These are phyloP conservation scores for Penicillium sumatraense DNA, from an alignment of 2,329 filamentous ascomycete species.

Conservation along the genomic window DNA sequence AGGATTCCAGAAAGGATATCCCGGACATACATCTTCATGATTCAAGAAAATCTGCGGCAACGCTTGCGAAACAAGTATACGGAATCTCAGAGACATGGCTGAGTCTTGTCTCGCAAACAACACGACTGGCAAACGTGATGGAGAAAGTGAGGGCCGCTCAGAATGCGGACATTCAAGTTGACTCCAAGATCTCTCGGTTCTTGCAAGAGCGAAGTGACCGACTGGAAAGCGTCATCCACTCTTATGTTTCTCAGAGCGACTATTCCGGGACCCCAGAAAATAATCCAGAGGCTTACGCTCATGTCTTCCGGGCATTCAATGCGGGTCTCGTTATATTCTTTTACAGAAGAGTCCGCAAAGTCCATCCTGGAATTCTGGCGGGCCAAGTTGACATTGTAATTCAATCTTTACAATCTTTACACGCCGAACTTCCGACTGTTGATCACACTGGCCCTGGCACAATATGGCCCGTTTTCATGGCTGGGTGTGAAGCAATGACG, in stretches of 20 bases:
- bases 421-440: constrained; percentile 6
- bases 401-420: constrained; percentile 27
- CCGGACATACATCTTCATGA: constrained; percentile 10
- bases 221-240: not conserved
- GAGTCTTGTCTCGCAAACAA: constrained; percentile 43
- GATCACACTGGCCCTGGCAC: constrained; percentile 20
- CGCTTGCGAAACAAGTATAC: constrained; percentile 32
- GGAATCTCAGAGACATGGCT: constrained; percentile 44
- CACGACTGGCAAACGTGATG: constrained; percentile 37
- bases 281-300: constrained; percentile 13
- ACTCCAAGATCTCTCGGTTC: constrained; percentile 21
- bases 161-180: constrained; percentile 15
- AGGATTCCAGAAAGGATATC: constrained; percentile 1
- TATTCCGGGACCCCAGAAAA: not conserved
- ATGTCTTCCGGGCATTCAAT: constrained; percentile 41
- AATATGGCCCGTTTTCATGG: constrained; percentile 40
- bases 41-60: constrained; percentile 1
- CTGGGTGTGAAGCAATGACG: constrained; percentile 35
- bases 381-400: constrained; percentile 35
- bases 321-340: constrained; percentile 43
- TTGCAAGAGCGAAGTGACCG: not conserved
- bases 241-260: not conserved
- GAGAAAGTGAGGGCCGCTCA: constrained; percentile 18
- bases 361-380: constrained; percentile 39
- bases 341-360: constrained; percentile 40